Base-by-base conservation (phyloP, 148 eudicot genomes). In the Diospyros kaki region DNA sequence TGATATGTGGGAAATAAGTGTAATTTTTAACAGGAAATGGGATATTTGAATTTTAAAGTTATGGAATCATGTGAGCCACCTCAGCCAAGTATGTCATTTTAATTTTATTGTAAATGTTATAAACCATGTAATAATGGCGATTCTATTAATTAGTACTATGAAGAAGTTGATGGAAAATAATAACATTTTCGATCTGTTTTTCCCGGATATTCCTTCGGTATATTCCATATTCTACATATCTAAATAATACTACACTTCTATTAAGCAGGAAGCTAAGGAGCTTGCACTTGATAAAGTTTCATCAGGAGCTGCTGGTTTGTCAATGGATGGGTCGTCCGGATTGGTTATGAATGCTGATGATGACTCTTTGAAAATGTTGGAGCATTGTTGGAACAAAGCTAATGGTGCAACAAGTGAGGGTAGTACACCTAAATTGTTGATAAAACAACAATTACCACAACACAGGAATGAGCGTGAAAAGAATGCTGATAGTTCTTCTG, bases 341-440 rank as follows among this genome's bases (percentile, higher is more conserved):
- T 66, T 63, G 13, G 65, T 50, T 13, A 68, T 64, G 72, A 73
- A 55, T 6, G 53, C 38, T 53, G 28, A 76, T 68, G 70, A 53
- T 51, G 77, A 81, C 59, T 65, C 74, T 62, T 71, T 60, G 74
- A 81, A 79, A 77, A 74, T 81, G 60, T 54, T 81, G 67, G 79
- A 64, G 66, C 71, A 2, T 58, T 50, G 63, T 76, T 61, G 65
- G 76, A 70, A 40, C 66, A 76, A 75, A 53, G 55, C 51, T 38
- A 46, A 62, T 41, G 69, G 56, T 14, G 39, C 67, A 44, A 52
- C 18, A 45, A 40, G 50, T 43, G 10, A 6, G 28, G 83, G 78
- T 58, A 77, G 70, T 65, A 82, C 78, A 63, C 72, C 61, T n/a
- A 76, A 79, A 39, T 76, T 79, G 44, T 43, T 66, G 58, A 71